A percentile compares a stretch with the other conserved stretches of the same genome.
phyloP scores from a whole-genome alignment of 2,329 filamentous ascomycete species.

The Colletotrichum sp. region DNA sequence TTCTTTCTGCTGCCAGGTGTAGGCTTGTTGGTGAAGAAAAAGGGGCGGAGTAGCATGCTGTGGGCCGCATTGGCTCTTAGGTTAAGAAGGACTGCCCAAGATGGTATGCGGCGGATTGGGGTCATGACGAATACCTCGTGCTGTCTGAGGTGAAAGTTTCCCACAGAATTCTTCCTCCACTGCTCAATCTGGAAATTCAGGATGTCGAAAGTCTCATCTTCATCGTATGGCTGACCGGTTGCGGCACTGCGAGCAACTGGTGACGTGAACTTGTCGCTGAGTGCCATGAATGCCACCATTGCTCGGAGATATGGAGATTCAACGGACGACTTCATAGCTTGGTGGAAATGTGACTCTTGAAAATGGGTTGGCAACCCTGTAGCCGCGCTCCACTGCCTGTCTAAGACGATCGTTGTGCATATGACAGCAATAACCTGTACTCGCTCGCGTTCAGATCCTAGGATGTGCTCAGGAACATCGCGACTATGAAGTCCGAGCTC shows the following conservation, averaged over 20 bases:
- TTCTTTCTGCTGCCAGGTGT: not conserved
- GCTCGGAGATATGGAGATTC: not conserved
- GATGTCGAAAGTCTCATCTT: not conserved
- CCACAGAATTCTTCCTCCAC: not conserved
- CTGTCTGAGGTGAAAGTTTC: not conserved
- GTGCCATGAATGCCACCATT: not conserved
- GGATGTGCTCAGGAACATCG: slow-evolving; percentile 25
- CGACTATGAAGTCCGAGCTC: slow-evolving; percentile 30
- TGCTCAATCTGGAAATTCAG: not conserved
- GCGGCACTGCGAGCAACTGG: not conserved
- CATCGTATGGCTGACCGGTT: not conserved
- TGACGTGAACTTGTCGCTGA: not conserved
- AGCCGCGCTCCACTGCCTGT: slow-evolving; percentile 23
- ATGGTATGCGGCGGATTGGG: not conserved
- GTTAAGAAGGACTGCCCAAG: slow-evolving; percentile 12
- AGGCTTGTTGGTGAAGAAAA: slow-evolving; percentile 1
- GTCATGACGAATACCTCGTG: not conserved
- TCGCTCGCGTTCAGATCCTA: not conserved
- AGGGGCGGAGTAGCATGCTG: slow-evolving; percentile 9
- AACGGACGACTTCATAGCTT: not conserved
- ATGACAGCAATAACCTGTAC: not conserved
- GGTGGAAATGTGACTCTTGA: slow-evolving; percentile 8
- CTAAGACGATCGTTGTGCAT: slow-evolving; percentile 15
- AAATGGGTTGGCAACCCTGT: slow-evolving; percentile 22
- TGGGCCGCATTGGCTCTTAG: slow-evolving; percentile 11